Base-by-base conservation (phyloP, 208 protist genomes). In the Herpetomonas samuelpessoai region DNA sequence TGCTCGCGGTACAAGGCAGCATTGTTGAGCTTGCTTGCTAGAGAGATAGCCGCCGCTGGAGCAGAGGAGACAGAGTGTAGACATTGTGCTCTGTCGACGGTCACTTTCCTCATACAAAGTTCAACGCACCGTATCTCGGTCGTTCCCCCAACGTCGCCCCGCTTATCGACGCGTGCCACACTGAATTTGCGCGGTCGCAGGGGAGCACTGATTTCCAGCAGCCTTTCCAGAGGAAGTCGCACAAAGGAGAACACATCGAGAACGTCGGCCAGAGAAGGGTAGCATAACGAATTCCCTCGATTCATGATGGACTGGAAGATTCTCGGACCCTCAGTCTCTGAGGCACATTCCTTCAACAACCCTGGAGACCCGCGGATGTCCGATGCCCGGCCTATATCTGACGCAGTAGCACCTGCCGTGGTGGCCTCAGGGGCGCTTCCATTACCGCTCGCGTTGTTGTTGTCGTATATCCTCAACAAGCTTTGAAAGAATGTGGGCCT, bases 181-280 rank as follows among this genome's bases (percentile, higher is more conserved):
- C 82, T 91, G 63, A 88, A 93, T 39, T 87, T 86, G 16, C 86
- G 68, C 27, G 86, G 65, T 45, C 75, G 86, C 16, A 95, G 69
- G 1, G 83, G 85, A 24, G 76, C 80, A 54, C 70, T 88, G 29
- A 93, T 70, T 58, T 95, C 89, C 21, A 92, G 62, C 2, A 95
- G 54, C 21, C 86, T 68, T 10, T 73, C 86, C n/a, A 95, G 72
- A 9, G 89, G 82, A 52, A 93, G 19, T 29, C 74, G 71, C n/a
- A 88, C 63, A 62, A 91, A 91, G 3, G 74, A 56, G 66, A 95
- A 95, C 1, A 63, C 65, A 28, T 86, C 69, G 7, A 95, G 68
- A 2, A 93, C 65, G 58, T 95, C 89, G 22, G 65, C 57, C 10
- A 95, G 62, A 3, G 54, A 76, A n/a, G 89, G 85, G 62, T 86